Evolutionary conservation across 2,329 filamentous ascomycete species (phyloP).

Genomic region (Colletotrichum brevisporum): DNA sequence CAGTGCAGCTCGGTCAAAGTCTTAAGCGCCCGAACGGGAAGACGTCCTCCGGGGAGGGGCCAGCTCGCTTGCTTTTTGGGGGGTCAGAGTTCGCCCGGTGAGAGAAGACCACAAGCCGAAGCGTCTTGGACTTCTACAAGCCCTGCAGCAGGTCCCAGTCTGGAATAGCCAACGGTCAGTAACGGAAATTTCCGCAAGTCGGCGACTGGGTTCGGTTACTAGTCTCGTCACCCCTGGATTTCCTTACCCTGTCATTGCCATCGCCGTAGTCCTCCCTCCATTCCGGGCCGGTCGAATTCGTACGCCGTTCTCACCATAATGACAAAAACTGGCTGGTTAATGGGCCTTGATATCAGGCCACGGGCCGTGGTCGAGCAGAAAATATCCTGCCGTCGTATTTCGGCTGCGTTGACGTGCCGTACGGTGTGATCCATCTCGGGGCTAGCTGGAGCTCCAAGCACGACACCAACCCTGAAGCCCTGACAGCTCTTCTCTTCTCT

Average conservation of each 20-base stretch:
- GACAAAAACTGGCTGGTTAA: background rate
- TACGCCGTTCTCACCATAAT: background rate
- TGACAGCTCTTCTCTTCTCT: background rate
- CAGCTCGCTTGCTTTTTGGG: background rate
- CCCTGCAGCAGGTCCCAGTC: conserved; percentile 4
- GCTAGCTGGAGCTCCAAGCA: background rate
- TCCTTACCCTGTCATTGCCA: conserved; percentile 13
- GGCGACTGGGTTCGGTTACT: conserved; percentile 13
- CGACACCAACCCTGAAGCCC: background rate
- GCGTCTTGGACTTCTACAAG: background rate
- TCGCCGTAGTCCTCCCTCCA: conserved; percentile 3
- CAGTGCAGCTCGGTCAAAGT: conserved; percentile 10
- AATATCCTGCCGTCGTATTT: background rate
- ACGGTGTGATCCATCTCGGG: background rate
- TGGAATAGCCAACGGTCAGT: background rate
- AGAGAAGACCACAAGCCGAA: background rate
- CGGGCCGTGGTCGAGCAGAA: conserved; percentile 6
- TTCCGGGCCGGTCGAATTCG: background rate
- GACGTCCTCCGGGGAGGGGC: background rate
- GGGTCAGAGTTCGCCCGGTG: background rate
- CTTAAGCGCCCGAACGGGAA: conserved; percentile 14
- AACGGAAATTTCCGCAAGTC: conserved; percentile 9
- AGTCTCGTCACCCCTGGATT: conserved; percentile 14
- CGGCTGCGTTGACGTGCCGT: background rate
- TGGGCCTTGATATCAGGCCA: background rate